Base-by-base conservation (phyloP, 495 filamentous ascomycete species). In the Saxispiralis lemnorum region DNA sequence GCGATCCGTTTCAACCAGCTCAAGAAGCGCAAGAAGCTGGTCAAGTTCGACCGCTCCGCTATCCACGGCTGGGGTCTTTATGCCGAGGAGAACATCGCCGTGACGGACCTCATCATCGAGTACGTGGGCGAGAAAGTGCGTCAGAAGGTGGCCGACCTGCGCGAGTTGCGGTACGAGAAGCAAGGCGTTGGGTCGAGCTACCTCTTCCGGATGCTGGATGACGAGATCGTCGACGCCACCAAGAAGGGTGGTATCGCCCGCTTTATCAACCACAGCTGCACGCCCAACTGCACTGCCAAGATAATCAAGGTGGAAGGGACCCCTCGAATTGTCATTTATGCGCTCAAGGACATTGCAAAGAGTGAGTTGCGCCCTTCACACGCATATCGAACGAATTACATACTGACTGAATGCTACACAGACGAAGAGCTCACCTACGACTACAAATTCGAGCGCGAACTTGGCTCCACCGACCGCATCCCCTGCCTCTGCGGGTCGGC, bases 281-380 rank as follows among this genome's bases (percentile, higher is more conserved):
- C 81, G 56, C 89, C 89, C 1, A 96, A 96, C 58, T 99, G 89
- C 61, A 99, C 89, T 38, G 89, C 89, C 44, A 99, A 99, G 64
- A 99, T 99, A 61, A 99, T 99, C 66, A 92, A 89, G 62, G 92
- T 95, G 24, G 89, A 99, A 59, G 89, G 92, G n/a, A 94, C 81
- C 60, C 95, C 94, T 67, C 72, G 89, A 30, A 99, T 99, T 57
- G 92, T 96, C 56, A 99, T 99, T 59, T 99, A 96, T 63, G 89
- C 89, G 13, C 66, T 96, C 52, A 71, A 87, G 56, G 88, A 96
- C 61, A 99, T 96, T 60, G 75, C 76, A 54, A 75, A 84, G 68
- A 85, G 89, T 93, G 72, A 69, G 86, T 77, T 19, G 21, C 14
- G 7, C 18, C 31, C 34, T 47, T 31, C 15, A 19, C 12, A 21